Conservation (phyloP, 148 eudicot species). For the Agrostemma githago region DNA sequence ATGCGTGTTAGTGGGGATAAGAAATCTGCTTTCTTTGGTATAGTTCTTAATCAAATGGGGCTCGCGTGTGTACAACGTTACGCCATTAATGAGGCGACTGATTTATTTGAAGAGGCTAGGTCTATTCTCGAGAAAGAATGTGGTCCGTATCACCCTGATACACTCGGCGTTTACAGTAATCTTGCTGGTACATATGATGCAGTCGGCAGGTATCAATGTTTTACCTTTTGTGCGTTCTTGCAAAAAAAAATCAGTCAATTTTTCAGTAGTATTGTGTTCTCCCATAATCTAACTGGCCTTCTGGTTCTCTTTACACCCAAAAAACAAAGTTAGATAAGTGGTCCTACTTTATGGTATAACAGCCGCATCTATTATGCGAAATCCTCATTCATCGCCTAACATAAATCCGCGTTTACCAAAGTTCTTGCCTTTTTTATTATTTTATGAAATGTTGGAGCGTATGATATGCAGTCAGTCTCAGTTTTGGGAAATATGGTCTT, state of each 20-base stretch:
- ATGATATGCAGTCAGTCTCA: neutral
- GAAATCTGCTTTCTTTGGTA: slow-evolving; percentile 91
- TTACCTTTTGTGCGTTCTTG: neutral
- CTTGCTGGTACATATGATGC: slow-evolving; percentile 99
- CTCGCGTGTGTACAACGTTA: slow-evolving; percentile 90
- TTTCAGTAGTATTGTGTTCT: neutral
- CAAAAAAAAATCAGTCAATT: no score
- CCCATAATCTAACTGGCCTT: neutral
- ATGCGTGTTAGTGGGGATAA: slow-evolving; percentile 87
- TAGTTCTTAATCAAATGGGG: slow-evolving; percentile 97
- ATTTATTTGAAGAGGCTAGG: slow-evolving; percentile 89
- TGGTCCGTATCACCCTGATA: slow-evolving; percentile 92
- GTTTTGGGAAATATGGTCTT: neutral
- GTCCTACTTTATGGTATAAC: neutral
- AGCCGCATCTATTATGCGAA: neutral
- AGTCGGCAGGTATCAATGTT: slow-evolving; percentile 67
- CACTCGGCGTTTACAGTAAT: slow-evolving; percentile 94
- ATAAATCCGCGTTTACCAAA: neutral
- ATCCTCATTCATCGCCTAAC: neutral
- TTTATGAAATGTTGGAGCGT: neutral
- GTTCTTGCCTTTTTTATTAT: neutral
- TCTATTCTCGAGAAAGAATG: slow-evolving; percentile 74
- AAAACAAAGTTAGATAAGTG: neutral
- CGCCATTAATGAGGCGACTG: slow-evolving; percentile 75
- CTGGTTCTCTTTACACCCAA: neutral